Percentiles rank a stretch among this genome's conserved stretches.
Evolutionary conservation across 2,329 filamentous ascomycete genomes (phyloP).

Genomic region (Venturiaceae sp.): DNA sequence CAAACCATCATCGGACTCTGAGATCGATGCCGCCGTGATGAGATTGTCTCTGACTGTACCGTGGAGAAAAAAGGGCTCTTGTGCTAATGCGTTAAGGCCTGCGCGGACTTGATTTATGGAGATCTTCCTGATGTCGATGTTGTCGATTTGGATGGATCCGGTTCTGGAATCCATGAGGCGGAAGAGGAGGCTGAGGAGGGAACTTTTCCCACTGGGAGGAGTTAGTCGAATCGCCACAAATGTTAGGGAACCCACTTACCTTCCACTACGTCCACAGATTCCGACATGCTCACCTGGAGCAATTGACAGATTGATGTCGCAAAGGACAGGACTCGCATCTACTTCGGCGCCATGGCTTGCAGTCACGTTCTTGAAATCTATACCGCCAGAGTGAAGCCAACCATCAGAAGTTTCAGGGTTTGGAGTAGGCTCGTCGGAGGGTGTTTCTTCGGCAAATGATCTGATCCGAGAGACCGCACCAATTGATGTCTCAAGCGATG

Average conservation of each 20-base stretch:
- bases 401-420: too few relatives aligned
- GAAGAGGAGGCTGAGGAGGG: too few relatives aligned
- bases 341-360: too few relatives aligned
- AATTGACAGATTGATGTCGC: constrained; percentile 20
- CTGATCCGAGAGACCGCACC: background rate
- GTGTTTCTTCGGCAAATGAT: background rate
- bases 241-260: constrained; percentile 31
- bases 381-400: too few relatives aligned
- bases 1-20: background rate
- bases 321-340: too few relatives aligned
- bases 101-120: background rate
- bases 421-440: too few relatives aligned
- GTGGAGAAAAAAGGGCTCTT: background rate
- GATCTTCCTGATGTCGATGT: background rate
- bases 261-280: constrained; percentile 25
- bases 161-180: constrained; percentile 29
- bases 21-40: background rate
- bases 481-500: background rate
- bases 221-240: too few relatives aligned
- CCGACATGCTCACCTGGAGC: constrained; percentile 21
- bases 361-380: too few relatives aligned
- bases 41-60: background rate
- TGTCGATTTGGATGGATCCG: background rate
- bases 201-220: too few relatives aligned
- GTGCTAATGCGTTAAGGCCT: background rate